Conservation (phyloP, 176 grass and related monocot genomes). For the Eremochloa ophiuroides region DNA sequence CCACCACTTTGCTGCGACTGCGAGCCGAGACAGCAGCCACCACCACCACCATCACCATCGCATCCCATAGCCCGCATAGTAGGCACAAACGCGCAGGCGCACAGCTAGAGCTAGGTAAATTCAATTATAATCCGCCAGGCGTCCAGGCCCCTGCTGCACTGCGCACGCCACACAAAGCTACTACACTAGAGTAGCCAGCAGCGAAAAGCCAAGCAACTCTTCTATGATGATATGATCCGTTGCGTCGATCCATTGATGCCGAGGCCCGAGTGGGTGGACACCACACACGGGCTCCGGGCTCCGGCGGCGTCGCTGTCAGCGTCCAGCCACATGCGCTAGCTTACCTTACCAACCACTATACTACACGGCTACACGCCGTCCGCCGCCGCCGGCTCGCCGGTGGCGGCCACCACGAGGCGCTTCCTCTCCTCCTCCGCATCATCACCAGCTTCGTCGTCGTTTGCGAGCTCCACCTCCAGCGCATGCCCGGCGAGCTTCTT, state of each 20-base stretch:
- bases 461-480: conserved; percentile 39
- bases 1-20: background rate
- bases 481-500: conserved; percentile 62
- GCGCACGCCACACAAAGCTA: background rate
- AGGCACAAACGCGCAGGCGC: no score
- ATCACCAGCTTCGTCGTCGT: no score
- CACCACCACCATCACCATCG: background rate
- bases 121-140: no score
- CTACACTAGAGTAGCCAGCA: no score
- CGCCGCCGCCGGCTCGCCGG: conserved; percentile 12
- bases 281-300: no score
- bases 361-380: no score
- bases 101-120: no score
- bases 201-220: background rate
- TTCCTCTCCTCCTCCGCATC: conserved; percentile 21
- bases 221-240: no score
- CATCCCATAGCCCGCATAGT: no score
- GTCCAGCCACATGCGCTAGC: background rate
- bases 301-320: background rate
- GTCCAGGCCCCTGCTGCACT: background rate
- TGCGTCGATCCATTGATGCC: no score
- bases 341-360: background rate
- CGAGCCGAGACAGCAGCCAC: background rate
- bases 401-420: conserved; percentile 30
- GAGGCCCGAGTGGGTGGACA: no score